Percentiles rank a stretch among this genome's conserved stretches.
Conservation (phyloP, 352 stramenopile species). For the Phytophthora capsici region DNA sequence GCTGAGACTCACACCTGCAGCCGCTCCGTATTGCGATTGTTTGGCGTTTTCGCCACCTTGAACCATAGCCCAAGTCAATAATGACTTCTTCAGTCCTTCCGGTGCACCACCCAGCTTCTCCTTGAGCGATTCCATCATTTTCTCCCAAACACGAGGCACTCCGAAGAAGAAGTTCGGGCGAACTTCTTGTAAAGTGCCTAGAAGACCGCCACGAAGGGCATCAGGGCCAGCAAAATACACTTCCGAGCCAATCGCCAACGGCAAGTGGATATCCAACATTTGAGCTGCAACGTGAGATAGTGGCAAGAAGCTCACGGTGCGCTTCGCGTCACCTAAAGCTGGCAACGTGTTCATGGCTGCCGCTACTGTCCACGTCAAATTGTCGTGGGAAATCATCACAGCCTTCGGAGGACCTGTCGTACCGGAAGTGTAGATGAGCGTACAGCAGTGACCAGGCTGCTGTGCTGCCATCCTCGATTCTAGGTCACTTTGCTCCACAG, state of each 20-base stretch:
- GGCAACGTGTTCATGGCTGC: conserved; percentile 58
- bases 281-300: conserved; percentile 85
- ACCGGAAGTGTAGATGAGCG: conserved; percentile 93
- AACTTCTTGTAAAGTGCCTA: conserved; percentile 70
- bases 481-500: conserved; percentile 37
- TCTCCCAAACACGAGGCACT: conserved; percentile 89
- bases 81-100: conserved; percentile 79
- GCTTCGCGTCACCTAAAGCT: conserved; percentile 57
- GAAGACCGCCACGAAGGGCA: conserved; percentile 69
- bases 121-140: conserved; percentile 85
- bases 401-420: conserved; percentile 71
- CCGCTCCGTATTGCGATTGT: conserved; percentile 72
- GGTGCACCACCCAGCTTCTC: conserved; percentile 38
- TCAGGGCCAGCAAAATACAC: conserved; percentile 82
- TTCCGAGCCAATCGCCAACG: conserved; percentile 63
- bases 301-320: conserved; percentile 81
- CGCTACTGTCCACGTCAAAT: conserved; percentile 74
- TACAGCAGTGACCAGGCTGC: conserved; percentile 70
- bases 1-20: conserved; percentile 54
- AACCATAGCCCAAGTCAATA: conserved; percentile 86
- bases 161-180: conserved; percentile 82
- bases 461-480: conserved; percentile 53
- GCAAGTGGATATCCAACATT: conserved; percentile 82
- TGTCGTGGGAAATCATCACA: conserved; percentile 83
- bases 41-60: conserved; percentile 63